phyloP scores from a whole-genome alignment of 176 grass and related monocot species.

The Saccharum officinarum region DNA sequence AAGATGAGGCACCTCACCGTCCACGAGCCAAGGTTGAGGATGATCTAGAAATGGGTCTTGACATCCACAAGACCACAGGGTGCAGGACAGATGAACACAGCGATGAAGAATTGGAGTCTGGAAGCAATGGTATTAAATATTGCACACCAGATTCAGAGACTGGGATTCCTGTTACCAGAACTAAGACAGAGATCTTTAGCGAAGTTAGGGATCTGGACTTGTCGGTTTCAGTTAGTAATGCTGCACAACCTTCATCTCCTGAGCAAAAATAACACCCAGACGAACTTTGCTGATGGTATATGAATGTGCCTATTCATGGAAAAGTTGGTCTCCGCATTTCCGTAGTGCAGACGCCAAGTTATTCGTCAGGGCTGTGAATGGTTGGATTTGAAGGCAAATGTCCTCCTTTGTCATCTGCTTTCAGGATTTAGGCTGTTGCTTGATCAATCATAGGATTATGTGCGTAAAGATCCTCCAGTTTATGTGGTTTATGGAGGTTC shows the following conservation, averaged over 20 bases:
- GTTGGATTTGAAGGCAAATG: slow-evolving; percentile 26
- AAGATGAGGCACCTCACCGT: slow-evolving; percentile 41
- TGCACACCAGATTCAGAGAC: slow-evolving; percentile 34
- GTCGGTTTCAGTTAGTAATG: slow-evolving; percentile 20
- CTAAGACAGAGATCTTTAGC: slow-evolving; percentile 8
- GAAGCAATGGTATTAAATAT: slow-evolving; percentile 41
- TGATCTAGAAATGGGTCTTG: slow-evolving; percentile 70
- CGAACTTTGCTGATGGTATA: slow-evolving; percentile 12
- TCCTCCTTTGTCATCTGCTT: slow-evolving; percentile 11
- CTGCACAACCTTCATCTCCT: slow-evolving; percentile 28
- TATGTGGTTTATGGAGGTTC: slow-evolving; percentile 20
- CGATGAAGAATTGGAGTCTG: slow-evolving; percentile 41
- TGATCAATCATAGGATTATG: slow-evolving; percentile 18
- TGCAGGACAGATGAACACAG: slow-evolving; percentile 28
- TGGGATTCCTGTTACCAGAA: slow-evolving; percentile 44
- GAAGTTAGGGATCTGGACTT: slow-evolving; percentile 43
- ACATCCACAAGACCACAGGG: slow-evolving; percentile 52
- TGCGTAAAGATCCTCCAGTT: slow-evolving; percentile 6
- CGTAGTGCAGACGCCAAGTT: not conserved
- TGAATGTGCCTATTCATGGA: not conserved
- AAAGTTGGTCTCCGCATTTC: not conserved
- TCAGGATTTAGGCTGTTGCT: slow-evolving; percentile 23
- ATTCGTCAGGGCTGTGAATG: not conserved
- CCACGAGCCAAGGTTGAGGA: slow-evolving; percentile 68
- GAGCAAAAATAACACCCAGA: slow-evolving; percentile 9